Evolutionary conservation across 495 filamentous ascomycete species (phyloP), one percentile per base, ranked within the genome.

Genomic region (Xylaria castorea): DNA sequence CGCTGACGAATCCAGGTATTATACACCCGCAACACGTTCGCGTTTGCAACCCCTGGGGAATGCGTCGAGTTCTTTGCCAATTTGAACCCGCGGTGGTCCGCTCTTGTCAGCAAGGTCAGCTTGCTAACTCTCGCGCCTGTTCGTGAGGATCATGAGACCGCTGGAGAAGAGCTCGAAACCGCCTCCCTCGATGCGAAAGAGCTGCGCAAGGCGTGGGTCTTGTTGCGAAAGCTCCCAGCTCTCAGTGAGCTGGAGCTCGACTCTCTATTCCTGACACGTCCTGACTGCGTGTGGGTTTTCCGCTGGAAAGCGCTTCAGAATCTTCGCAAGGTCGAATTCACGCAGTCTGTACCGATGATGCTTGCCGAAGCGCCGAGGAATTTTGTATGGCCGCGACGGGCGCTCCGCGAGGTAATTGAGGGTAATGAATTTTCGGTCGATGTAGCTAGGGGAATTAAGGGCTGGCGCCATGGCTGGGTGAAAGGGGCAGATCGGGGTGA

Each of bases 1-100:
- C 11, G 3, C 42, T 50, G 18, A 22, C 16, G 25, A 18, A 44
- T 20, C 12, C 2, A 64, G 61, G 61, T 64, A 7, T 76, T 83
- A 50, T 82, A 81, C 71, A 68, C 63, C 2, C 76, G 76, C 36
- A 80, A 79, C 60, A 73, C 68, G 7, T 80, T 82, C 53, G 73
- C 75, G 12, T 82, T 83, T 62, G 75, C 77, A 20, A 67, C 71
- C 22, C 73, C 74, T 0, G 58, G 32, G 0, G 70, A 66, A 22
- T 67, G 50, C 38, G 5, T n/a, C 20, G 11, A 9, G 1, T 72
- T 66, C 27, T 65, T 72, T 5, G 1, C 16, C 20, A 20, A 36
- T 5, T 14, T 72, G 32, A 20, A 64, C 18, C 44, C 42, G 1
- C 50, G 70, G 1, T 72, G 70, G 50, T 44, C 51, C 22, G 46